Base-by-base conservation (phyloP, 2,329 filamentous ascomycete genomes). In the Triangularia verruculosa region DNA sequence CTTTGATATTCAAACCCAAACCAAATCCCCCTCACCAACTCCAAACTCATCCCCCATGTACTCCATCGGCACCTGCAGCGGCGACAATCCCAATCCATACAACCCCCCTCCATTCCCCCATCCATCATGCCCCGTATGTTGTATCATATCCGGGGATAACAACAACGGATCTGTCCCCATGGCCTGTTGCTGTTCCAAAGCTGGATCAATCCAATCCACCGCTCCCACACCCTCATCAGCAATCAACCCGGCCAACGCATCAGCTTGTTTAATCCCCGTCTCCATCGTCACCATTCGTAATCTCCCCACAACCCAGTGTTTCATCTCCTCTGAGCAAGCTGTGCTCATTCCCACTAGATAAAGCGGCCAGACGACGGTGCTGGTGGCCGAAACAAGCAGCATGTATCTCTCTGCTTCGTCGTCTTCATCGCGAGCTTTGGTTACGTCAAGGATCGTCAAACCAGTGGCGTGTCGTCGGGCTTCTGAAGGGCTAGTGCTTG, bases 311-410 rank as follows among this genome's bases (percentile, higher is more conserved):
- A 80, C 77, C 54, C 82, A 83, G 2, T 74, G 71, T 56, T 77
- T 78, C 67, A 78, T 77, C 56, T 77, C 73, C 2, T 70, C 66
- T 0, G 76, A 75, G 64, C 80, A 82, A 2, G 76, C 78, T 0
- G 79, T 79, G 20, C 80, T 81, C 70, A 81, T 77, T 60, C 81
- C 81, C 7, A 80, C 76, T 11, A 79, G 76, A 61, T 81, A 83
- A 3, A 83, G 74, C 4, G 81, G 81, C 80, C 80, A 83, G 43
- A 83, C 77, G 8, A 82, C 76, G 15, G 79, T 78, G 66, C 81
- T 80, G 24, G 80, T 80, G 0, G 79, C 77, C 8, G 80, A 80
- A 0, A 78, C 79, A 6, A 83, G 73, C 4, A 80, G 78, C 78
- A 83, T 78, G 70, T 82, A 81, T 24, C 80, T 75, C 63, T 77